Base-by-base conservation (phyloP, 768 basidiomycete species). In the Kwoniella sp. region DNA sequence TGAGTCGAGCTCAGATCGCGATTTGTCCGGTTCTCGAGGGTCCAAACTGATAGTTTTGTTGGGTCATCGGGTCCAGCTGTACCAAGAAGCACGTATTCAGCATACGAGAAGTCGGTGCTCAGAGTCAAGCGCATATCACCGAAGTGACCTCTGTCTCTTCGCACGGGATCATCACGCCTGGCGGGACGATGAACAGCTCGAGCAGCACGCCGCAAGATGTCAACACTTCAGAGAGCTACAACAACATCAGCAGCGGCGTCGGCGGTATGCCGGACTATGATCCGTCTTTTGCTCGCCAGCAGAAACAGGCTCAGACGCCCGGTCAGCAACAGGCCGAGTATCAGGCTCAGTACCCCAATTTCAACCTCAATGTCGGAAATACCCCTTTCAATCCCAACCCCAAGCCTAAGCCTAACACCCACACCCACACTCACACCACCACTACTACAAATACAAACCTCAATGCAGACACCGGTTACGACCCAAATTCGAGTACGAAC, bases 121-220 rank as follows among this genome's bases (percentile, higher is more conserved):
- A 9, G 20, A 45, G 41, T 45, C 41, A 45, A 45, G 41, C 41
- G 11, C 9, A 45, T 45, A 45, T 45, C 41, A 45, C 41, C 41
- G 41, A 45, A 45, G 8, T 45, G 17, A 45, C n/a, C 13, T 34
- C 47, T 1, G 8, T 48, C 11, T 60, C 58, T 20, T 48, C 58
- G 13, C 58, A 60, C 2, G n/a, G 48, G 17, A 52, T 60, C 15
- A 22, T 51, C 23, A 60, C 58, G 11, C 58, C 58, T 0, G 30
- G 48, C 20, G 58, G 58, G 11, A 23, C 58, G 11, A 45, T 45
- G 41, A 45, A 45, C 41, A 45, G 41, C 15, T 9, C 41, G 8
- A 17, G 41, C 41, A 45, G 41, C 15, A 45, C 41, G 17, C 41
- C 41, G 41, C 41, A 45, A 45, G 41, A 45, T 20, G 41, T 17